Conservation (phyloP, 306 rosid genomes). For the Crotalaria pallida region DNA sequence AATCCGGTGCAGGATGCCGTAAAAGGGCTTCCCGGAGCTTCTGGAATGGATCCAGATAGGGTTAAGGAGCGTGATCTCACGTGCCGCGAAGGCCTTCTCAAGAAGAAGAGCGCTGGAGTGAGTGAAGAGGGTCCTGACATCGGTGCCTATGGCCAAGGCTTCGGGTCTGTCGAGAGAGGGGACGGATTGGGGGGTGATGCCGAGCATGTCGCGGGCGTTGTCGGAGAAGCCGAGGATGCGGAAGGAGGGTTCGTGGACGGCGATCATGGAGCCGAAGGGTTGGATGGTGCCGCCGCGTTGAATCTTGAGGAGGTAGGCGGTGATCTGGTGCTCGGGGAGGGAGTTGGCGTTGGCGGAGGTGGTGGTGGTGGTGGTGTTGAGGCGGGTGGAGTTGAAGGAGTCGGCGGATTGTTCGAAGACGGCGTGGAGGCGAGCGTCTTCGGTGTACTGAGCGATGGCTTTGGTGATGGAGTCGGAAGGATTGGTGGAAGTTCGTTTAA, state of each 20-base stretch:
- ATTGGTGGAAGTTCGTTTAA: not conserved
- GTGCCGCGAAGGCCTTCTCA: constrained; percentile 71
- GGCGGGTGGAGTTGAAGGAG: constrained; percentile 67
- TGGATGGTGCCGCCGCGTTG: constrained; percentile 90
- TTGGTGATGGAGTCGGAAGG: constrained; percentile 38
- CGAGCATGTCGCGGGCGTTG: constrained; percentile 80
- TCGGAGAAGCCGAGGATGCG: constrained; percentile 60
- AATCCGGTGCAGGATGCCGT: constrained; percentile 81
- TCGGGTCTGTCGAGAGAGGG: constrained; percentile 49
- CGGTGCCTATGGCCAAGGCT: constrained; percentile 46
- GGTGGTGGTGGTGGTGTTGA: constrained; percentile 40
- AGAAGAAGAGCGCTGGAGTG: constrained; percentile 47
- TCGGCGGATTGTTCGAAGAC: constrained; percentile 84
- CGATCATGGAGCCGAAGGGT: constrained; percentile 82
- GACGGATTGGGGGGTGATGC: constrained; percentile 66
- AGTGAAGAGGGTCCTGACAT: constrained; percentile 57
- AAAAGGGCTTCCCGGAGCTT: constrained; percentile 74
- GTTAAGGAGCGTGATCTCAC: constrained; percentile 79
- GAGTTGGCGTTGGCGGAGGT: constrained; percentile 34
- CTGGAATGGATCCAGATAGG: constrained; percentile 90
- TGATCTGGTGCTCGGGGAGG: constrained; percentile 67
- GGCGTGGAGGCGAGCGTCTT: constrained; percentile 86
- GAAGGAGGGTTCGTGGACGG: constrained; percentile 56
- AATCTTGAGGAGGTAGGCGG: constrained; percentile 63
- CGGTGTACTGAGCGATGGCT: constrained; percentile 93